These are phyloP conservation scores for Xylaria multiplex DNA, from an alignment of 2,329 filamentous ascomycete genomes.

Conservation along the genomic window DNA sequence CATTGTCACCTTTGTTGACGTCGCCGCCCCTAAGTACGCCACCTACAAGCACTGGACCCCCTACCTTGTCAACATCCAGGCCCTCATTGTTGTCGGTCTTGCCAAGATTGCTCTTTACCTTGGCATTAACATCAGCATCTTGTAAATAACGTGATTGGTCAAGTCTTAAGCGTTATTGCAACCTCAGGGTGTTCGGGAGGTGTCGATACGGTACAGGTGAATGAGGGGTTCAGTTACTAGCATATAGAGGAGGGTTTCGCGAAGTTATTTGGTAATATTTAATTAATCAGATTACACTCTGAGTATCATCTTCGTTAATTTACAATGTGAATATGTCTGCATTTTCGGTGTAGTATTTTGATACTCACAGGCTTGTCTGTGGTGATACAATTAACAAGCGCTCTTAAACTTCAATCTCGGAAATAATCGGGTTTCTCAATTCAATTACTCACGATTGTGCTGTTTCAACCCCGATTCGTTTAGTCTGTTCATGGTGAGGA, in stretches of 20 bases:
- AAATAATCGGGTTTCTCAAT: no score
- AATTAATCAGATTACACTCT: conserved; percentile 19
- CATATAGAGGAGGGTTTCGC: conserved; percentile 4
- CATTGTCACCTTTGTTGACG: conserved; percentile 40
- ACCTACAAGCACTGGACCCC: conserved; percentile 15
- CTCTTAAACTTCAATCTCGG: no score
- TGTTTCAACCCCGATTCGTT: no score
- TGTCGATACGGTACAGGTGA: neutral
- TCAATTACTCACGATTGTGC: no score
- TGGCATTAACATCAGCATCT: neutral
- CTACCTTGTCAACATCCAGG: conserved; percentile 24
- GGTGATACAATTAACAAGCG: no score
- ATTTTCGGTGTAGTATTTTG: no score
- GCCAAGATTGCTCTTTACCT: neutral
- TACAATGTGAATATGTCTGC: no score
- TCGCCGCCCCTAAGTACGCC: conserved; percentile 37
- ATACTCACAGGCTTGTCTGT: no score
- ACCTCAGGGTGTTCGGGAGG: neutral
- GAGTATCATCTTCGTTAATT: no score
- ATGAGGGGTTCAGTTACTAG: neutral
- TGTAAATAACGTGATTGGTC: conserved; percentile 23
- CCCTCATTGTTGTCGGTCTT: conserved; percentile 24
- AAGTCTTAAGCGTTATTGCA: neutral
- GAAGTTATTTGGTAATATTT: conserved; percentile 24
- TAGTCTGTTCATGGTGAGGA: no score